phyloP scores from a whole-genome alignment of 2,329 filamentous ascomycete species.

The Dactylellina leptospora region DNA sequence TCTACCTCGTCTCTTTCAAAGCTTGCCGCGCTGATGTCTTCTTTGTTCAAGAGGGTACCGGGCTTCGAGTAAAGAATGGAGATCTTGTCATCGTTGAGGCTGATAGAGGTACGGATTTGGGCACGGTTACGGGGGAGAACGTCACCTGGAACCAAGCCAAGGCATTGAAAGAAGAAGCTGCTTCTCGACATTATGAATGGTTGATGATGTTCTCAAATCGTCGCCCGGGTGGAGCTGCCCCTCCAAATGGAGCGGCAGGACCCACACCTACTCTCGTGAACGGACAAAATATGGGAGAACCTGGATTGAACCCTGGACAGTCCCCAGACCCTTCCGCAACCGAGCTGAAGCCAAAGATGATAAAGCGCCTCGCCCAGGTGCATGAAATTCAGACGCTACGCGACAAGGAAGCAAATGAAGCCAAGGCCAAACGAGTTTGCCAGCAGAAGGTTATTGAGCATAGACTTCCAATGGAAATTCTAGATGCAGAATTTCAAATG shows the following conservation, averaged over 20 bases:
- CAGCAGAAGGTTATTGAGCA: conserved; percentile 97
- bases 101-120: conserved; percentile 92
- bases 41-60: conserved; percentile 95
- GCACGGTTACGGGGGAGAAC: conserved; percentile 87
- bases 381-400: conserved; percentile 89
- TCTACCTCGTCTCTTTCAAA: conserved; percentile 96
- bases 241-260: conserved; percentile 35
- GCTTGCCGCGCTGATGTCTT: conserved; percentile 94
- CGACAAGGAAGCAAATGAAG: conserved; percentile 97
- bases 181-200: conserved; percentile 97
- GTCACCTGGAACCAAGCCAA: conserved; percentile 88
- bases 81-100: conserved; percentile 98
- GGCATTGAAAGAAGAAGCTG: conserved; percentile 87
- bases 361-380: conserved; percentile 89
- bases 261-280: conserved; percentile 53
- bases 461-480: conserved; percentile 95
- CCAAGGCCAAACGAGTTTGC: conserved; percentile 94
- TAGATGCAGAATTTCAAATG: conserved; percentile 99
- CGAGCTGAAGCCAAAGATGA: conserved; percentile 93
- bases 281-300: conserved; percentile 53
- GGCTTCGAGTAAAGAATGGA: conserved; percentile 85
- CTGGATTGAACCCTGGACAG: conserved; percentile 54
- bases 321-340: conserved; percentile 64
- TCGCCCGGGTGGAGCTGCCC: conserved; percentile 74
- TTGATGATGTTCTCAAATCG: conserved; percentile 92